Evolutionary conservation across 1,284 basidiomycete species (phyloP), one percentile per base, ranked within the genome.

Genomic region (Tylopilus orsonianus): DNA sequence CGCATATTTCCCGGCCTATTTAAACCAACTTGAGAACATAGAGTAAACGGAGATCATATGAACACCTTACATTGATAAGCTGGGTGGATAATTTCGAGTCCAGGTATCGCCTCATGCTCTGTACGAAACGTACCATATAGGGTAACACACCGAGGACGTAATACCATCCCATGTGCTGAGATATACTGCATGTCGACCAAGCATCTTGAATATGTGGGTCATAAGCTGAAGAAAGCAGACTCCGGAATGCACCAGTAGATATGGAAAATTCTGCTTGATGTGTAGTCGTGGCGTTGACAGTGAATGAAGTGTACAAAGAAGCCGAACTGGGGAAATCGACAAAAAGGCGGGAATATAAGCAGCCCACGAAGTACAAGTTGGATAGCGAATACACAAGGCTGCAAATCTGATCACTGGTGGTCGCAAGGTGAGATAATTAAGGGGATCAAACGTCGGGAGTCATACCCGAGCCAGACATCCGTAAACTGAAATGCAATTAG

Each of bases 21-120:
- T n/a, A 14, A 44, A 50, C 14, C 2, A 14, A 13, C 19, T 5
- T 12, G 26, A 61, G 29, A 59, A 23, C 14, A 44, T 12, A 10
- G 19, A 30, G 46, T n/a, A 18, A 18, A 32, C 6, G 18, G 14
- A 19, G 16, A 47, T 14, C 4, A 33, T 26, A 36, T n/a, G 36
- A 30, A 69, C 36, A 16, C 8, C 79, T 50, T 48, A 88, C 92
- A 55, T 97, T 97, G 63, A 97, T 81, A 24, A 97, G 71, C 73
- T 97, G 93, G 0, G 87, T 87, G 23, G 72, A 60, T 23, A 88
- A 69, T 34, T 74, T 71, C 8, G 89, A 92, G 64, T 97, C 94
- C 30, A 69, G 68, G 66, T 85, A 97, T 73, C 94, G 92, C 59
- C 86, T 88, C 33, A 96, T 60, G 66, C 90, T 92, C 65, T 98